Evolutionary conservation across 2,329 filamentous ascomycete species (phyloP), one percentile per base, ranked within the genome.

Genomic region (Teratosphaeria epicoccoides): DNA sequence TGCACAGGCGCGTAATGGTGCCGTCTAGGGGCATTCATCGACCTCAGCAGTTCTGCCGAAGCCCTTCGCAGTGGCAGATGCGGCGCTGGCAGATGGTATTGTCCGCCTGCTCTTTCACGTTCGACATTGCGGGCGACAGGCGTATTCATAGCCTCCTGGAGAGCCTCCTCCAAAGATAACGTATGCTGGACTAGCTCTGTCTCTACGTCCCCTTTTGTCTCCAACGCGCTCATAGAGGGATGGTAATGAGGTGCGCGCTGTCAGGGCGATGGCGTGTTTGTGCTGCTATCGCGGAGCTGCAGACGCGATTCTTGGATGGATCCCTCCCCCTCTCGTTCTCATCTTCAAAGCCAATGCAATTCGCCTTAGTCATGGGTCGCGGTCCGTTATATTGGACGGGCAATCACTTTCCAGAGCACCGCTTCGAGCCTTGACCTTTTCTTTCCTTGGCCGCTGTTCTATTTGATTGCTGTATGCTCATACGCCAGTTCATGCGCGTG

Each of bases 31-130:
- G 59, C 61, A 50, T 55, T 48, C 57, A 61, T 57, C 26, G 53
- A 54, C 54, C 61, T 62, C 50, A 73, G 65, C 25, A 70, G 66
- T 11, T 69, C 67, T 23, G 72, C 66, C 1, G 71, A 70, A 26
- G 68, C 65, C 55, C 70, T 69, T 23, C 72, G 67, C 11, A 69
- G 61, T 23, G 66, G 62, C 22, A 71, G 65, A 51, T 74, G 70
- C 33, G 72, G 71, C 47, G 70, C 69, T 24, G 59, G 61, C 22
- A 64, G 84, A 9, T 40, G n/a, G 33, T 20, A 17, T 9, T 20
- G 33, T 44, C 84, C 87, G 66, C 87, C 89, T 63, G 93, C 87
- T 69, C 90, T 89, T 9, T 40, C 9, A 17, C 33, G n/a, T 68
- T 84, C 83, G 11, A 82, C 17, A 47, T 37, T 24, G 17, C 20